Conservation (phyloP, 2,329 filamentous ascomycete species). For the Simplicillium sp. region DNA sequence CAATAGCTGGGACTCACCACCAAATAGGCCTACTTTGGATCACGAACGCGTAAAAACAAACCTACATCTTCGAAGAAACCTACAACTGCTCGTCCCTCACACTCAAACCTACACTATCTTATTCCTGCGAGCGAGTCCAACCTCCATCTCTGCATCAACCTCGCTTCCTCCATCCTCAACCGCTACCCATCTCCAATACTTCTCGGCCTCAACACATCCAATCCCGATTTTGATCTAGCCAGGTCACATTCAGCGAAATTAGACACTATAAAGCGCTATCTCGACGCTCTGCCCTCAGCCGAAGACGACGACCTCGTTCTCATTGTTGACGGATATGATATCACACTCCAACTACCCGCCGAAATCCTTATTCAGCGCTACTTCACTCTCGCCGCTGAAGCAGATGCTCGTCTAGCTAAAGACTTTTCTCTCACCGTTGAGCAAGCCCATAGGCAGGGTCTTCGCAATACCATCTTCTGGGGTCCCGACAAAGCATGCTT, state of each 20-base stretch:
- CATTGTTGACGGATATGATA: slow-evolving; percentile 53
- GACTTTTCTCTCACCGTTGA: slow-evolving; percentile 33
- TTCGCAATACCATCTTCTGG: slow-evolving; percentile 30
- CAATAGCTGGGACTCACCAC: too few relatives aligned
- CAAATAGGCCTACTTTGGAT: too few relatives aligned
- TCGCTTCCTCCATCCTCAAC: slow-evolving; percentile 26
- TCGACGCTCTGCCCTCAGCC: slow-evolving; percentile 15
- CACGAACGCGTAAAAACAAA: too few relatives aligned
- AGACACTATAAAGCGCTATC: slow-evolving; percentile 23
- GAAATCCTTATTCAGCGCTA: slow-evolving; percentile 55
- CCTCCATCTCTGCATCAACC: slow-evolving; percentile 25
- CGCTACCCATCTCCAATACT: slow-evolving; percentile 26
- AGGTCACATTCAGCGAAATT: slow-evolving; percentile 29
- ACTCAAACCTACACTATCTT: slow-evolving; percentile 22
- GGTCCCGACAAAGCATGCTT: slow-evolving; percentile 36
- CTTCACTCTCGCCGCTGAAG: slow-evolving; percentile 40
- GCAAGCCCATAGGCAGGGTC: slow-evolving; percentile 17
- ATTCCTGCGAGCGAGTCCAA: slow-evolving; percentile 27
- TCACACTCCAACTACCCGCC: slow-evolving; percentile 56
- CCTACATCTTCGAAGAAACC: too few relatives aligned
- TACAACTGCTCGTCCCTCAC: slow-evolving; percentile 11
- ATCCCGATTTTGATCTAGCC: slow-evolving; percentile 22
- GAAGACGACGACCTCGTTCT: slow-evolving; percentile 50
- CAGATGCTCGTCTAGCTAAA: slow-evolving; percentile 39
- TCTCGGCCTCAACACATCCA: slow-evolving; percentile 25